A percentile compares a stretch with the other conserved stretches of the same genome.
Conservation (phyloP, 2,329 filamentous ascomycete genomes). For the Nannizziopsis barbatae region DNA sequence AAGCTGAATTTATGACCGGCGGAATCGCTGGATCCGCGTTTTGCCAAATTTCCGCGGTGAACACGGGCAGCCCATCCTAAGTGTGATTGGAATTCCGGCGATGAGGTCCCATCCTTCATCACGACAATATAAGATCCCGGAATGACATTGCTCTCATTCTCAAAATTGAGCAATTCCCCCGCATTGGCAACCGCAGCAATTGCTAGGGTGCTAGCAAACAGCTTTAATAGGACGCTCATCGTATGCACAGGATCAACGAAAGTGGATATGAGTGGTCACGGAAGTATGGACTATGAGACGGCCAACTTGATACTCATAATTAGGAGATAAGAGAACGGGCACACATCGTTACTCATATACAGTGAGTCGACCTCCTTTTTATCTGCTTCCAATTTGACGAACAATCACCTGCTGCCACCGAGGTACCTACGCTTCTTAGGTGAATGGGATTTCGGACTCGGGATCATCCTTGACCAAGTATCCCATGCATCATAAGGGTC, state of each 20-base stretch:
- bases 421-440: no score
- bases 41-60: constrained; percentile 3
- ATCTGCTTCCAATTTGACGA: no score
- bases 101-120: constrained; percentile 9
- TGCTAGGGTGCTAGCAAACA: constrained; percentile 4
- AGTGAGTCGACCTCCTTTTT: no score
- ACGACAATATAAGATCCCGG: constrained; percentile 10
- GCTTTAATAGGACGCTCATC: background rate
- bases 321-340: background rate
- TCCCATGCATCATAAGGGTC: no score
- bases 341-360: background rate
- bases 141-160: constrained; percentile 7
- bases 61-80: constrained; percentile 1
- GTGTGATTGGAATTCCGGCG: constrained; percentile 2
- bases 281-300: background rate
- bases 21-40: background rate
- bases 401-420: no score
- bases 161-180: constrained; percentile 1
- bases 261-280: background rate
- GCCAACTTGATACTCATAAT: background rate
- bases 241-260: background rate
- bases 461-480: no score
- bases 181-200: background rate
- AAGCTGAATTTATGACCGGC: constrained; percentile 10
- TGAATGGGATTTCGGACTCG: no score